Base-by-base conservation (phyloP, 1,284 basidiomycete species). In the Phellopilus nigrolimitatus region DNA sequence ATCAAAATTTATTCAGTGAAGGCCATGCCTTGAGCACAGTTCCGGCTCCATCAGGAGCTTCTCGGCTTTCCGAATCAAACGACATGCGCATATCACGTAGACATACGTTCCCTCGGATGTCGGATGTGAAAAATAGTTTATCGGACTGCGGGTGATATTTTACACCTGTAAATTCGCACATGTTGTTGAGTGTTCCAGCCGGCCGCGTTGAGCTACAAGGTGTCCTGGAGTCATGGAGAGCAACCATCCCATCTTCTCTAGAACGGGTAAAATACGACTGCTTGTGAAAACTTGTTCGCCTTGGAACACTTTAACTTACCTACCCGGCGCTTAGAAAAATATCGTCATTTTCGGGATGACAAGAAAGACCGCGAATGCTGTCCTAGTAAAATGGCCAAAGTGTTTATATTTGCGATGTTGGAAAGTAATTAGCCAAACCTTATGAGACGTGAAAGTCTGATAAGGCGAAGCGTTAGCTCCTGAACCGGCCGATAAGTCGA, bases 31-130 rank as follows among this genome's bases (percentile, higher is more conserved):
- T 25, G 8, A 49, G 10, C 19, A 46, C 37, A 21, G 19, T 28
- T 33, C 41, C 17, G 15, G n/a, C 33, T 27, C 6, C 19, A 6
- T 28, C 8, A 17, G 36, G 33, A 53, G 34, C 12, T 7, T 55
- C 70, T 47, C 54, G 82, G 82, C 48, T 59, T 69, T 50, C 74
- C 72, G 8, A 84, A 13, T 80, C 81, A 64, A 88, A 89, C 0
- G 82, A 77, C 79, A 86, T 88, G n/a, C 87, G 72, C n/a, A 70
- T 67, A 62, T 90, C 87, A n/a, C 83, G 75, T 50, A 90, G 73
- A 56, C 74, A 79, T 1, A 88, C 76, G 17, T 68, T 64, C 1
- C 84, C 84, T 7, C 61, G 64, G 8, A 63, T 68, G 54, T 87
- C 82, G 45, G 80, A 76, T 3, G 80, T 85, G 2, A 75, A 74